Conservation (phyloP, 2,329 filamentous ascomycete genomes). For the Epichloe scottii region DNA sequence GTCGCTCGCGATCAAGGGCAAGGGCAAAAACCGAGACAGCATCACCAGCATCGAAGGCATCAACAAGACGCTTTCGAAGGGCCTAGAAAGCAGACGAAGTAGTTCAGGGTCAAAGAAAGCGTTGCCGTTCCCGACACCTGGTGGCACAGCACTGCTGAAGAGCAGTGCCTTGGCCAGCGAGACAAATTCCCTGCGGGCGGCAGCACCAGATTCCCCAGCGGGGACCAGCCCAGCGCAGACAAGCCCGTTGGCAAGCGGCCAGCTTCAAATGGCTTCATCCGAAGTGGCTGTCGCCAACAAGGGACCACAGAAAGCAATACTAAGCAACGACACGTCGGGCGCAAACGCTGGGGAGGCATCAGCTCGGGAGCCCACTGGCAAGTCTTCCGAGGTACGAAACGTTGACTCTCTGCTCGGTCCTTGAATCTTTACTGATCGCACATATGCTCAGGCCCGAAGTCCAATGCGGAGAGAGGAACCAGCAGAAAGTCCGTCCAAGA, state of each 20-base stretch:
- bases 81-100: slow-evolving; percentile 79
- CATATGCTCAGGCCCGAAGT: slow-evolving; percentile 15
- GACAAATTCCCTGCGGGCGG: slow-evolving; percentile 44
- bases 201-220: slow-evolving; percentile 27
- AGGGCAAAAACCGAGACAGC: slow-evolving; percentile 32
- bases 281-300: slow-evolving; percentile 1
- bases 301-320: neutral
- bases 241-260: slow-evolving; percentile 13
- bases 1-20: slow-evolving; percentile 32
- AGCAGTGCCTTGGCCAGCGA: slow-evolving; percentile 43
- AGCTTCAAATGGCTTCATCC: slow-evolving; percentile 11
- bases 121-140: slow-evolving; percentile 37
- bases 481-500: slow-evolving; percentile 30
- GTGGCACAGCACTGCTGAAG: slow-evolving; percentile 29
- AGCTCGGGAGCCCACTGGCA: slow-evolving; percentile 12
- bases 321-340: slow-evolving; percentile 7
- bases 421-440: slow-evolving; percentile 14
- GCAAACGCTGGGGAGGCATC: slow-evolving; percentile 15
- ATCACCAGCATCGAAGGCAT: slow-evolving; percentile 55
- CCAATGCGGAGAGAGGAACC: slow-evolving; percentile 26
- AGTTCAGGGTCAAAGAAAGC: slow-evolving; percentile 78
- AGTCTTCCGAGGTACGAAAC: slow-evolving; percentile 39
- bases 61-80: slow-evolving; percentile 71
- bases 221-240: slow-evolving; percentile 29
- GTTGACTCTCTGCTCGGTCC: slow-evolving; percentile 40